These are phyloP conservation scores for Cochlearia excelsa DNA, from an alignment of 345 rosid species.

Conservation along the genomic window DNA sequence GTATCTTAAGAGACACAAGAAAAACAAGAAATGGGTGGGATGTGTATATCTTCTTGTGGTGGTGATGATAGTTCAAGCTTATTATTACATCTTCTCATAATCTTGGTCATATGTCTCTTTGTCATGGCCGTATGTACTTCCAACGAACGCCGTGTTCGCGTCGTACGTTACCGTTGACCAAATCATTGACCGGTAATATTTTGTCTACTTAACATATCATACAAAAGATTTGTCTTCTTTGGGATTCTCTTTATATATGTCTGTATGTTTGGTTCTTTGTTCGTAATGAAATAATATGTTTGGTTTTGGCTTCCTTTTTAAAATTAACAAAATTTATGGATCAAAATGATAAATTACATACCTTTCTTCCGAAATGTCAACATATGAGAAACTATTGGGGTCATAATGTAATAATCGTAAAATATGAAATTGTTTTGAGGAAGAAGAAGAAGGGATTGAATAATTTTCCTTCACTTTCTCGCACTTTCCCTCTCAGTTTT, in stretches of 20 bases:
- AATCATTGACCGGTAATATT: background rate
- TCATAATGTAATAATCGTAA: background rate
- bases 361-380: background rate
- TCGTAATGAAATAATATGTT: background rate
- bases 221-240: conserved; percentile 4
- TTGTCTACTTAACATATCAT: conserved; percentile 2
- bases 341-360: background rate
- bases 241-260: conserved; percentile 9
- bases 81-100: conserved; percentile 28
- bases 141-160: conserved; percentile 35
- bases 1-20: background rate
- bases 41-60: conserved; percentile 34
- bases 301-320: background rate
- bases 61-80: conserved; percentile 28
- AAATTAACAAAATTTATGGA: conserved; percentile 2
- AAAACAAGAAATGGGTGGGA: conserved; percentile 33
- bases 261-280: conserved; percentile 14
- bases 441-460: background rate
- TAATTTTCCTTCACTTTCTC: conserved; percentile 26
- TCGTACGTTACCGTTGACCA: conserved; percentile 32
- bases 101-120: conserved; percentile 40
- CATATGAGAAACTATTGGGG: background rate
- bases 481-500: conserved; percentile 24
- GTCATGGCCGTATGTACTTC: conserved; percentile 40
- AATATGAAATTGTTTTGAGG: background rate